Evolutionary conservation across 2,329 filamentous ascomycete genomes (phyloP), one percentile per base, ranked within the genome.

Genomic region (Talaromyces sp.): DNA sequence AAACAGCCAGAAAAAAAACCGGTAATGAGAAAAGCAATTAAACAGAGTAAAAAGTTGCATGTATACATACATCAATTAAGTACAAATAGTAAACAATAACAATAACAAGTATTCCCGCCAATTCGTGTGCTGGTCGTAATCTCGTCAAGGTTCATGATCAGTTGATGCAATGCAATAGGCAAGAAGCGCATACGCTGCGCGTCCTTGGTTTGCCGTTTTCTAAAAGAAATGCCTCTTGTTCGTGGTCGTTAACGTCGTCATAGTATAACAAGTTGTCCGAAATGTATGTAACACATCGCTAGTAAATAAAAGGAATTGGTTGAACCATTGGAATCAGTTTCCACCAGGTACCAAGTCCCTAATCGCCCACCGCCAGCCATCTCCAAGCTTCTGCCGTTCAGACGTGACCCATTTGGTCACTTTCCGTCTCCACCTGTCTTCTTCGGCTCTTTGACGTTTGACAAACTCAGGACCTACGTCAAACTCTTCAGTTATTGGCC

Each of bases 391-490:
- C 25, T 66, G 64, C 63, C 80, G 78, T 60, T 82, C 80, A 63
- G 81, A 76, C 53, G 82, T 82, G 63, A 93, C 84, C 94, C 94
- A 99, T 67, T 84, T 86, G 70, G 89, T 87, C 64, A 93, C 93
- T 75, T 92, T 93, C 71, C 87, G 86, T 64, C 88, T 83, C 94
- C 94, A 99, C 61, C 89, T 83, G 50, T 90, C 87, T 75, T 99
- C 94, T 75, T 99, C 94, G 67, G 93, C 91, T 60, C 89, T 83
- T 70, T 97, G 93, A 62, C 92, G 82, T 66, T 87, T 83, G 62
- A 97, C 87, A 69, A 97, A 99, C 72, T 95, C 91, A 2, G 93
- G 94, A 0, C 94, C 94, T 57, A 99, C 91, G 70, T 99, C 94
- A 67, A 99, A 99, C 71, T 99, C 94, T 74, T 99, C 94, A 54